Evolutionary conservation across 768 basidiomycete genomes (phyloP).

Genomic region (Trametes cingulata): DNA sequence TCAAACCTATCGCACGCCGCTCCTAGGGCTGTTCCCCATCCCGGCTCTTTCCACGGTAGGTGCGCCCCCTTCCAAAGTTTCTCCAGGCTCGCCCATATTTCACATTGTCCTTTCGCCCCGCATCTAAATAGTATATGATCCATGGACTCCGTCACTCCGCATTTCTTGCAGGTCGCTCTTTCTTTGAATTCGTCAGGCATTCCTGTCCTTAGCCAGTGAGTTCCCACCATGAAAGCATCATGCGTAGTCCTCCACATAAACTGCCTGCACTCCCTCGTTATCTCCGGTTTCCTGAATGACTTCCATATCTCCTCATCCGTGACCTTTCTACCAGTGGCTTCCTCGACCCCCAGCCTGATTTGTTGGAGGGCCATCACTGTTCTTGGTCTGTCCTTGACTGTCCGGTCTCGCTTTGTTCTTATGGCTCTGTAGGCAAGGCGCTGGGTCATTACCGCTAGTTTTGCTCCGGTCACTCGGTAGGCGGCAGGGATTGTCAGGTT

Average conservation of each 20-base stretch:
- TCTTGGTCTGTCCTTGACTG: background rate
- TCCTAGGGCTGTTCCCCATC: background rate
- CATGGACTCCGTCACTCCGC: background rate
- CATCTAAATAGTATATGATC: conserved; percentile 4
- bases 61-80: background rate
- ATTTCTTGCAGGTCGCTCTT: background rate
- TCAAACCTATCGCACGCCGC: background rate
- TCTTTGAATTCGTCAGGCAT: background rate
- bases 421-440: no score
- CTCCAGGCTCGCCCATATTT: background rate
- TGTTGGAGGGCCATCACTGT: background rate
- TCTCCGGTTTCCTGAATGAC: background rate
- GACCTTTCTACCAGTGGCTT: background rate
- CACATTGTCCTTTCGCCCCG: background rate
- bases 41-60: background rate
- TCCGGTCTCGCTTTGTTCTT: no score
- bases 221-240: conserved; percentile 2
- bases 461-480: background rate
- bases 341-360: background rate
- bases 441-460: no score
- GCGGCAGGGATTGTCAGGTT: background rate
- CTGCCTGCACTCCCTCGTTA: background rate
- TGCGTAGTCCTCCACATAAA: conserved; percentile 2
- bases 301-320: background rate
- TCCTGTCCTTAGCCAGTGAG: background rate